phyloP scores from a whole-genome alignment of 345 rosid genomes.

The Hibiscus mutabilis region DNA sequence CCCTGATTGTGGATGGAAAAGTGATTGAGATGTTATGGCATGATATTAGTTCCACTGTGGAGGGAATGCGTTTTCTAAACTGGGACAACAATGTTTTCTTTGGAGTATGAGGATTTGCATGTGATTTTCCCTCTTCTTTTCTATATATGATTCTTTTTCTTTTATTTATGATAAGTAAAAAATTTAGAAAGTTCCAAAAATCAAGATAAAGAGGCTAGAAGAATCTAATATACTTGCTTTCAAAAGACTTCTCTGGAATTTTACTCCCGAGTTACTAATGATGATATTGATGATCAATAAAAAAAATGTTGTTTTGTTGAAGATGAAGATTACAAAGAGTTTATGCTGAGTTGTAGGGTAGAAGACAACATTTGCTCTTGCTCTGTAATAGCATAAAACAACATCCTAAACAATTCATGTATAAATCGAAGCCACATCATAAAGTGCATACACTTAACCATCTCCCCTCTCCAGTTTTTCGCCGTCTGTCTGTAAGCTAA shows the following conservation, averaged over 20 bases:
- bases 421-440: background rate
- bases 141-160: background rate
- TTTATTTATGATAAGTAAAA: background rate
- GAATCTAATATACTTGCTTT: background rate
- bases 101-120: constrained; percentile 1
- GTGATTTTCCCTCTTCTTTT: background rate
- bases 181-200: background rate
- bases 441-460: background rate
- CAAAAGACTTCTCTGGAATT: background rate
- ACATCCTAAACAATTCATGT: background rate
- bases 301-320: background rate
- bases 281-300: background rate
- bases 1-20: background rate
- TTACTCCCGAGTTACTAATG: background rate
- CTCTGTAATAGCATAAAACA: background rate
- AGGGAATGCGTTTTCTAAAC: background rate
- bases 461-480: background rate
- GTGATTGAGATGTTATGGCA: background rate
- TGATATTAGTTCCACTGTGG: background rate
- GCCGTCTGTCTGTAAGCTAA: background rate
- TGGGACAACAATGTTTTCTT: background rate
- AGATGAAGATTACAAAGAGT: background rate
- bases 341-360: background rate
- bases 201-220: background rate
- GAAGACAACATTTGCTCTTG: background rate